Evolutionary conservation across 2,329 filamentous ascomycete genomes (phyloP).

Genomic region (Teratosphaeria zuluensis): DNA sequence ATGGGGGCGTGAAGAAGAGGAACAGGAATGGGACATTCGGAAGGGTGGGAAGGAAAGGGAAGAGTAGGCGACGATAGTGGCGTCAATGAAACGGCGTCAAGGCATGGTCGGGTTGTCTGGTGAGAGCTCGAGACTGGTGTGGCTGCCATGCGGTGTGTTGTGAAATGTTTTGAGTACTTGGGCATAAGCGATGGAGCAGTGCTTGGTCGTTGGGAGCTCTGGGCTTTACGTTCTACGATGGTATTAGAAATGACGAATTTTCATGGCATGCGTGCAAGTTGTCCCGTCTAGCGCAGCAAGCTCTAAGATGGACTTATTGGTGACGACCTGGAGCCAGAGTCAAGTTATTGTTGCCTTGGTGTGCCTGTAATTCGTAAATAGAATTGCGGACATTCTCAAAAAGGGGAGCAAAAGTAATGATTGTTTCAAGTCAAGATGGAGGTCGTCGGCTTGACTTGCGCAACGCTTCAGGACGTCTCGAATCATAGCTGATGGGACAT

Average conservation of each 20-base stretch:
- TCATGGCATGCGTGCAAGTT: not conserved
- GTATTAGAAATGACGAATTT: not conserved
- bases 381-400: no score
- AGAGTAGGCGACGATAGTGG: not conserved
- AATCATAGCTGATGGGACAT: no score
- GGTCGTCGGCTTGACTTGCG: no score
- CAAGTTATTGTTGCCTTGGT: not conserved
- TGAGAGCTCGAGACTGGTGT: not conserved
- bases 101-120: no score
- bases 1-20: not conserved
- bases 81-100: no score
- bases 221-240: not conserved
- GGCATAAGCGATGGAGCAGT: not conserved
- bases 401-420: no score
- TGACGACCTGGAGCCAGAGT: not conserved
- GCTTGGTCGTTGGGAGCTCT: not conserved
- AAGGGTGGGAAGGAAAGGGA: conserved; percentile 2
- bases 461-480: no score
- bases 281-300: not conserved
- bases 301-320: not conserved
- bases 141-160: not conserved
- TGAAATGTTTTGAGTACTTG: not conserved
- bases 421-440: no score
- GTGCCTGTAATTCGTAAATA: not conserved
- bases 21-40: conserved; percentile 1